Percentiles rank a stretch among this genome's conserved stretches.
phyloP scores from a whole-genome alignment of 2,329 filamentous ascomycete genomes.

The Xylariaceae sp. region DNA sequence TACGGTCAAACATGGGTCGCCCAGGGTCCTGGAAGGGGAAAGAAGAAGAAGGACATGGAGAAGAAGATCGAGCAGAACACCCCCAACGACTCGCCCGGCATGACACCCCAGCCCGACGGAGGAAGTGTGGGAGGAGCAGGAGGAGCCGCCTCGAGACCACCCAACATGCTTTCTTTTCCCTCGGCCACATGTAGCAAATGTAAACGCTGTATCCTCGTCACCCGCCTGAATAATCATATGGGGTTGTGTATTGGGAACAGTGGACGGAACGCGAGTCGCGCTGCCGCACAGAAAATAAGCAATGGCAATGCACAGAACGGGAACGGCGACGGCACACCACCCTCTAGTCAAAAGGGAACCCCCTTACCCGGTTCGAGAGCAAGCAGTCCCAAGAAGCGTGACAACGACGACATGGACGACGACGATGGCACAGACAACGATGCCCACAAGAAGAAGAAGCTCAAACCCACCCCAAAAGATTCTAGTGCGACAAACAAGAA shows the following conservation, averaged over 20 bases:
- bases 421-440: slow-evolving; percentile 50
- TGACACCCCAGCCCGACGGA: slow-evolving; percentile 45
- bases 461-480: slow-evolving; percentile 42
- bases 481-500: slow-evolving; percentile 48
- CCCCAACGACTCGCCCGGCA: slow-evolving; percentile 40
- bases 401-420: slow-evolving; percentile 51
- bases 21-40: slow-evolving; percentile 65
- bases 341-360: slow-evolving; percentile 60
- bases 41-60: slow-evolving; percentile 75
- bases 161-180: slow-evolving; percentile 61
- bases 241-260: slow-evolving; percentile 64
- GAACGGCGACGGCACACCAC: slow-evolving; percentile 54
- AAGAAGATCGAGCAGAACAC: slow-evolving; percentile 45
- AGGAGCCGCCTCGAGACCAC: slow-evolving; percentile 40
- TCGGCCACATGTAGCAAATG: slow-evolving; percentile 65
- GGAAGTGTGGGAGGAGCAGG: slow-evolving; percentile 26
- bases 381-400: slow-evolving; percentile 54
- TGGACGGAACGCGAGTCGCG: slow-evolving; percentile 58
- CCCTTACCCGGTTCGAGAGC: slow-evolving; percentile 52
- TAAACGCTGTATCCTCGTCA: slow-evolving; percentile 62
- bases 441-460: slow-evolving; percentile 55
- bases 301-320: slow-evolving; percentile 45
- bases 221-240: slow-evolving; percentile 65
- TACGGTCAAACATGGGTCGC: slow-evolving; percentile 79
- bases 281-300: slow-evolving; percentile 60